Conservation (phyloP, 169 alveolate species). For the Hepatocystis sp. region DNA sequence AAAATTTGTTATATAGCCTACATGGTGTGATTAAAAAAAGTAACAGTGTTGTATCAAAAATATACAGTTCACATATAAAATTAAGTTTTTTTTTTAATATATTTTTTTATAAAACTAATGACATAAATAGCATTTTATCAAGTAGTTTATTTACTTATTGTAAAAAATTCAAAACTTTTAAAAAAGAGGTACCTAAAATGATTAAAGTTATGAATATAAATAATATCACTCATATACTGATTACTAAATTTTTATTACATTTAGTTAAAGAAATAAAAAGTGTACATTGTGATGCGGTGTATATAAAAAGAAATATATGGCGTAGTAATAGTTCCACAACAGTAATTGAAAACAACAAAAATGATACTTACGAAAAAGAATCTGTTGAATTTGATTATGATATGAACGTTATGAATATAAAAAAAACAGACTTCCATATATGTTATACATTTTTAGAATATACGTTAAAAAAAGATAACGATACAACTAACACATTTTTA, state of each 20-base stretch:
- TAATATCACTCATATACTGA: conserved; percentile 44
- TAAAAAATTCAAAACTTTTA: conserved; percentile 40
- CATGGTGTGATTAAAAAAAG: conserved; percentile 32
- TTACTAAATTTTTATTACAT: conserved; percentile 20
- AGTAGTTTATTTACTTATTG: conserved; percentile 24
- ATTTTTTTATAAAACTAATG: conserved; percentile 36
- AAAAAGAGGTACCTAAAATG: conserved; percentile 29
- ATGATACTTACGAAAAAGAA: neutral
- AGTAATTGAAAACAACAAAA: no score
- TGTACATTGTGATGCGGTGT: neutral
- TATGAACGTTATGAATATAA: neutral
- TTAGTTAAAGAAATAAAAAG: conserved; percentile 4
- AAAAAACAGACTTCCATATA: neutral
- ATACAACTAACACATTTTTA: conserved; percentile 17
- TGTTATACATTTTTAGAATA: conserved; percentile 41
- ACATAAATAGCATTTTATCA: conserved; percentile 24
- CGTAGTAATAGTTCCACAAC: no score
- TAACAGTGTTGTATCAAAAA: conserved; percentile 33
- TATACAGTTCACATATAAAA: conserved; percentile 57
- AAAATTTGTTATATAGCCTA: conserved; percentile 21
- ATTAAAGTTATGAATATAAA: conserved; percentile 64
- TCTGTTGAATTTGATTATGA: no score
- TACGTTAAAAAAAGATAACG: conserved; percentile 15
- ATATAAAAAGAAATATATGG: neutral
- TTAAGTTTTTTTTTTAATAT: conserved; percentile 53